A percentile compares a stretch with the other conserved stretches of the same genome.
Evolutionary conservation across 805 yeast genomes (phyloP).

Genomic region (Diddensiella transvaalensis): DNA sequence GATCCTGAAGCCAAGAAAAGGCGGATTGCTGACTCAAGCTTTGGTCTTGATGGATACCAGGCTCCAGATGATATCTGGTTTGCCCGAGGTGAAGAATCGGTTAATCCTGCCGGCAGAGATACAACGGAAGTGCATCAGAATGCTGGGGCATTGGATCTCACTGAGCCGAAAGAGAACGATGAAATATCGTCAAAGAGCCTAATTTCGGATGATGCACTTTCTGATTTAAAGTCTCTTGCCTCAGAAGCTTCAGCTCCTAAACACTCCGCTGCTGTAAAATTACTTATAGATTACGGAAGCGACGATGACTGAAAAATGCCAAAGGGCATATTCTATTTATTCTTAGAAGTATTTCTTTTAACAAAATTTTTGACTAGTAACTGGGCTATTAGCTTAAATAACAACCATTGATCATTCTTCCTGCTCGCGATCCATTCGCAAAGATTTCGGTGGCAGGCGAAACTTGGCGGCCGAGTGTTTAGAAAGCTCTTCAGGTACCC

Average conservation of each 20-base stretch:
- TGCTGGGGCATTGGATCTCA: slow-evolving; percentile 10
- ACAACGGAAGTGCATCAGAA: not conserved
- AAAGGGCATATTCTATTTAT: too few relatives aligned
- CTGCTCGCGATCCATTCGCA: not conserved
- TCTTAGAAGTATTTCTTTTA: too few relatives aligned
- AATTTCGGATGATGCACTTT: slow-evolving; percentile 5
- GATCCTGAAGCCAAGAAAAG: slow-evolving; percentile 9
- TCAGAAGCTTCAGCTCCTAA: not conserved
- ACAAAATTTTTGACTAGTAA: too few relatives aligned
- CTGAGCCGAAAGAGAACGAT: not conserved
- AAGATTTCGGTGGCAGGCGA: slow-evolving; percentile 2
- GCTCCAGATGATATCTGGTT: slow-evolving; percentile 28
- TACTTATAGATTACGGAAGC: not conserved
- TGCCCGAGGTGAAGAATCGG: slow-evolving; percentile 18
- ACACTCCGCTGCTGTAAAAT: not conserved
- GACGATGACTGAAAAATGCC: not conserved
- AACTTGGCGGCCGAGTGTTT: slow-evolving; percentile 16
- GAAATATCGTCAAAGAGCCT: not conserved
- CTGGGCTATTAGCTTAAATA: too few relatives aligned
- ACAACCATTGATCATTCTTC: not conserved
- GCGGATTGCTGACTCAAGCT: slow-evolving; percentile 10
- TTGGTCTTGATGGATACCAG: slow-evolving; percentile 27
- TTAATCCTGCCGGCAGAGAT: slow-evolving; percentile 15
- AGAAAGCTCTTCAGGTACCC: slow-evolving; percentile 40
- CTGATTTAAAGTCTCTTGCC: slow-evolving; percentile 3